These are phyloP conservation scores for Pseudocohnilembus persalinus DNA, from an alignment of 169 alveolate species.

Conservation along the genomic window DNA sequence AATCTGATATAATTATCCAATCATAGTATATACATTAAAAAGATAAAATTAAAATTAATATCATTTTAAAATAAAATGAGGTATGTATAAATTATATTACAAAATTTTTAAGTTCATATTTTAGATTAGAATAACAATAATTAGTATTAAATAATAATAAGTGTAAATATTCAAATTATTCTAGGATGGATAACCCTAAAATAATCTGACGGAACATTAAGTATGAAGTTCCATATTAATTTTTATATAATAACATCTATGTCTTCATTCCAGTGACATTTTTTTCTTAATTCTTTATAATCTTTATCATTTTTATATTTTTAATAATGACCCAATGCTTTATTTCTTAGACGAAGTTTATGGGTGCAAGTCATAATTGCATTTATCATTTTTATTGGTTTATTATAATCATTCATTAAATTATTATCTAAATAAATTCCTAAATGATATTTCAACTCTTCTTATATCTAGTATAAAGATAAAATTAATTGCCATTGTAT, in stretches of 20 bases:
- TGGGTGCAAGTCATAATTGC: background rate
- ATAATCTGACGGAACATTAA: background rate
- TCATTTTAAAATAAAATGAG: too few species aligned
- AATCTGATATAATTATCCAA: too few species aligned
- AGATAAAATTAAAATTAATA: too few species aligned
- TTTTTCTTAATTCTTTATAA: too few species aligned
- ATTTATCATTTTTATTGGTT: background rate
- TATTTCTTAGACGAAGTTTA: too few species aligned
- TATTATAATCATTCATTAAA: background rate
- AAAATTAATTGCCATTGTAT: background rate
- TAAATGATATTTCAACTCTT: background rate
- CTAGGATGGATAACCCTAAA: background rate
- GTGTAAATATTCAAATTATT: background rate
- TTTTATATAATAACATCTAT: background rate
- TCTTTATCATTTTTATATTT: background rate
- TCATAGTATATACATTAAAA: too few species aligned
- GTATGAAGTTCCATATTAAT: too few species aligned
- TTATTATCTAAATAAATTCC: background rate
- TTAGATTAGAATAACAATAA: too few species aligned
- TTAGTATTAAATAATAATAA: too few species aligned
- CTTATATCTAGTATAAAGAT: background rate
- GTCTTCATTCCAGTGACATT: background rate
- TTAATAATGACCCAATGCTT: background rate
- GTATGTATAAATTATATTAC: too few species aligned
- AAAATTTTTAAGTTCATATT: too few species aligned